phyloP scores from a whole-genome alignment of 1,284 basidiomycete genomes.

The Irpex lacteus region DNA sequence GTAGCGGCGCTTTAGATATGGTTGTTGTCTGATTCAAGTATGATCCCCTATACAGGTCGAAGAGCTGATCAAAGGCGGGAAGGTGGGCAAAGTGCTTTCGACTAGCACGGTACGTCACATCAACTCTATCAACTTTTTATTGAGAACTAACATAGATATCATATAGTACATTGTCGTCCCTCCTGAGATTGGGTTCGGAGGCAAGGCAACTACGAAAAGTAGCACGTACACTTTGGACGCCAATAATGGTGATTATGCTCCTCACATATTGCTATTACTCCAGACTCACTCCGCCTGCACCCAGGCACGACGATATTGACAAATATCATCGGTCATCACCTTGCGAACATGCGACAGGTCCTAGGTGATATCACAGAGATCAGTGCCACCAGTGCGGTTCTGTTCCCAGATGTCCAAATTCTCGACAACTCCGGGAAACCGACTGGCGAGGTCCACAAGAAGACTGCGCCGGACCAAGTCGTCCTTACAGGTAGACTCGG shows the following conservation, averaged over 20 bases:
- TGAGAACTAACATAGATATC: neutral
- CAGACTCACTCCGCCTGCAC: no score
- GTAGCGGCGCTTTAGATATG: neutral
- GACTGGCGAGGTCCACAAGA: slow-evolving; percentile 19
- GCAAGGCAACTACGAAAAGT: no score
- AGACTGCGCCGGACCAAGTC: slow-evolving; percentile 25
- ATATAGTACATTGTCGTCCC: no score
- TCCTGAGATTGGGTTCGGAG: no score
- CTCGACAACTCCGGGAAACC: slow-evolving; percentile 22
- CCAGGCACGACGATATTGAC: slow-evolving; percentile 26
- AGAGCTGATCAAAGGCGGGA: neutral
- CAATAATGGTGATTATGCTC: no score
- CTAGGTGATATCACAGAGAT: slow-evolving; percentile 29
- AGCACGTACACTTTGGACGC: no score
- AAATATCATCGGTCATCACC: slow-evolving; percentile 27
- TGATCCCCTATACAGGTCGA: neutral
- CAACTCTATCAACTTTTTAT: neutral
- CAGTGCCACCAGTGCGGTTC: slow-evolving; percentile 22
- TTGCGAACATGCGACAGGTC: slow-evolving; percentile 24
- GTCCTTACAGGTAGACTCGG: slow-evolving; percentile 25
- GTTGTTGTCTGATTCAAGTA: neutral
- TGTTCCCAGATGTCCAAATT: slow-evolving; percentile 24
- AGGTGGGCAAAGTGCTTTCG: slow-evolving; percentile 22
- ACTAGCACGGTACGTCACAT: slow-evolving; percentile 21
- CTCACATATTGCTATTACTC: no score